Base-by-base conservation (phyloP, 2,329 filamentous ascomycete species). In the Aspergillus sp. region DNA sequence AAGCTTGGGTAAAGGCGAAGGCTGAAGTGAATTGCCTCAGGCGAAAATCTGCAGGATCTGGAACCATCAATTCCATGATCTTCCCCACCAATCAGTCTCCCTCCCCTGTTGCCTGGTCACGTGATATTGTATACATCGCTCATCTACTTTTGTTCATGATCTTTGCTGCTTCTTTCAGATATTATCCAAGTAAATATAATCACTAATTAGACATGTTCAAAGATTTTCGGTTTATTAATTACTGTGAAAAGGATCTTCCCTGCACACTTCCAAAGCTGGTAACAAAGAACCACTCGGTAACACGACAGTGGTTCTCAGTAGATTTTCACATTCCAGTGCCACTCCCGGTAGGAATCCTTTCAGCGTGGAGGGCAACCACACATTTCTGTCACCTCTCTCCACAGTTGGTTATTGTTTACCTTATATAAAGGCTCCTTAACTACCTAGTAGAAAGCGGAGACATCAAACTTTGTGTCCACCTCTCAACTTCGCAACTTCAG, bases 321-420 rank as follows among this genome's bases (percentile, higher is more conserved):
- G 47, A 49, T 43, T 31, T 21, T 25, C 37, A 49, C 46, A 50
- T 56, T 49, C 53, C 45, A 40, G 25, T 31, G 23, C 45, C 31
- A 45, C 21, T 37, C 52, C 23, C 39, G 35, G 37, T 41, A 37
- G 5, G 35, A 37, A 45, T 47, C 25, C 33, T 40, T 48, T 52
- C 12, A 21, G n/a, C 12, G 44, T 50, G 46, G 48, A n/a, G n/a
- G 48, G 49, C 49, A 52, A 57, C 44, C 43, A 52, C 35, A 52
- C 44, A 52, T 41, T 39, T 48, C 23, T 19, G 14, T 46, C 15
- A 17, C 17, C 17, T 11, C 23, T 45, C 43, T 15, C 55, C n/a
- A 31, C 27, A 47, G 41, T 17, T 47, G 35, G 46, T 35, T 21
- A 27, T 52, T 49, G 33, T 57, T 52, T 58, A 31, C 31, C 25